These are phyloP conservation scores for Sequoia sempervirens DNA, from an alignment of 75 land plant species.

Conservation along the genomic window DNA sequence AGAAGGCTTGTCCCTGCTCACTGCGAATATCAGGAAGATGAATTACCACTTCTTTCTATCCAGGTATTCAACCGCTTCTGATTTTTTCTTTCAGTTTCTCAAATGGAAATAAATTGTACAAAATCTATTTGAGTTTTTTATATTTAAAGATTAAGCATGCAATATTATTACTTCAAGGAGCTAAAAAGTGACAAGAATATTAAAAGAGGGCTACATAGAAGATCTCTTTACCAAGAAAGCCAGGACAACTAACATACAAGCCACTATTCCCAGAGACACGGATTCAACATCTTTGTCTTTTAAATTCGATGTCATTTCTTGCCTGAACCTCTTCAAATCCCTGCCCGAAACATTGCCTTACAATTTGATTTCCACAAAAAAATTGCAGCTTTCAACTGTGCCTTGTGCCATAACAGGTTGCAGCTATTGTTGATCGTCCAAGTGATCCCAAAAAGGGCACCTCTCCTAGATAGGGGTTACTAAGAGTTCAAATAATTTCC, in stretches of 20 bases:
- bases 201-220: not conserved
- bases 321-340: not conserved
- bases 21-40: not conserved
- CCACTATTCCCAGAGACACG: not conserved
- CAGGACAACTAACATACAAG: no score
- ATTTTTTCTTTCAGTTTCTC: not conserved
- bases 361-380: not conserved
- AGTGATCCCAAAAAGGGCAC: not conserved
- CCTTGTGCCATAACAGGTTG: not conserved
- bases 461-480: not conserved
- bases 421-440: not conserved
- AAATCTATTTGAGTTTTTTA: no score
- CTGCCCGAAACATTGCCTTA: not conserved
- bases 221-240: not conserved
- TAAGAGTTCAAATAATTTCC: not conserved
- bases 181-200: not conserved
- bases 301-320: not conserved
- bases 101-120: no score
- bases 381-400: not conserved
- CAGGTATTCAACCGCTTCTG: not conserved
- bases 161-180: not conserved
- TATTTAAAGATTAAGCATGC: no score
- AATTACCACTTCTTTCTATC: not conserved
- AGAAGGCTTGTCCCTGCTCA: not conserved
- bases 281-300: not conserved